A percentile compares a stretch with the other conserved stretches of the same genome.
Conservation (phyloP, 371 early-diverging fungal species). For the Rhizomucor pusillus region DNA sequence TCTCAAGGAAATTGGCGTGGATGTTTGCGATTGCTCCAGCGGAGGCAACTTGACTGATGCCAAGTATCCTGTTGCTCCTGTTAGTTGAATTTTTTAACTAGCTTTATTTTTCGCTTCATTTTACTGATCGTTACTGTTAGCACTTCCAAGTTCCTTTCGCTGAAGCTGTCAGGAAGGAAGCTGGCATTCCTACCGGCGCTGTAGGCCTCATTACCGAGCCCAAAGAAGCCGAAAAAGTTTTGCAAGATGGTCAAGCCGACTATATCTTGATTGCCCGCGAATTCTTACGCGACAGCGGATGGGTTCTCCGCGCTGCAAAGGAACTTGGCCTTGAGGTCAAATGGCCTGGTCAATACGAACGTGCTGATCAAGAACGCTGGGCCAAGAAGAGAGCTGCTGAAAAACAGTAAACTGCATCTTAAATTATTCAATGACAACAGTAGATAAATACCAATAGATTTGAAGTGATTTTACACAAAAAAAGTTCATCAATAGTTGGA, state of each 20-base stretch:
- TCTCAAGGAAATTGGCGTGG: conserved; percentile 68
- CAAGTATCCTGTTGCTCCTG: conserved; percentile 9
- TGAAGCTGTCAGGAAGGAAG: conserved; percentile 53
- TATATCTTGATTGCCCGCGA: conserved; percentile 58
- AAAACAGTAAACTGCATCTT: too few relatives aligned
- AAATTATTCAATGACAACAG: too few relatives aligned
- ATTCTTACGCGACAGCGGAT: conserved; percentile 61
- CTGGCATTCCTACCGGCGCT: conserved; percentile 60
- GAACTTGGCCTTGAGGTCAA: conserved; percentile 65
- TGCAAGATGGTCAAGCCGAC: conserved; percentile 72
- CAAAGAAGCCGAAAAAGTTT: conserved; percentile 66
- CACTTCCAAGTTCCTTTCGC: conserved; percentile 78
- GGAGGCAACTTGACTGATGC: conserved; percentile 58
- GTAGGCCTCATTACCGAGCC: conserved; percentile 76
- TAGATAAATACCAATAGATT: too few relatives aligned
- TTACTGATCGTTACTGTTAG: background rate
- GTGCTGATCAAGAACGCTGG: conserved; percentile 26
- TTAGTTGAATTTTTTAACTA: conserved; percentile 4
- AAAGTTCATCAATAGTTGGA: too few relatives aligned
- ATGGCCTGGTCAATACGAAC: conserved; percentile 66
- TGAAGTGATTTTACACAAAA: too few relatives aligned
- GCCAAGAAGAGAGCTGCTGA: too few relatives aligned
- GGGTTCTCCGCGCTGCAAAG: conserved; percentile 36
- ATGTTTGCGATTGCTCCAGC: conserved; percentile 71
- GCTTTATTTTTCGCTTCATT: background rate